Base-by-base conservation (phyloP, 1,284 basidiomycete genomes). In the Rugosomyces carneus region DNA sequence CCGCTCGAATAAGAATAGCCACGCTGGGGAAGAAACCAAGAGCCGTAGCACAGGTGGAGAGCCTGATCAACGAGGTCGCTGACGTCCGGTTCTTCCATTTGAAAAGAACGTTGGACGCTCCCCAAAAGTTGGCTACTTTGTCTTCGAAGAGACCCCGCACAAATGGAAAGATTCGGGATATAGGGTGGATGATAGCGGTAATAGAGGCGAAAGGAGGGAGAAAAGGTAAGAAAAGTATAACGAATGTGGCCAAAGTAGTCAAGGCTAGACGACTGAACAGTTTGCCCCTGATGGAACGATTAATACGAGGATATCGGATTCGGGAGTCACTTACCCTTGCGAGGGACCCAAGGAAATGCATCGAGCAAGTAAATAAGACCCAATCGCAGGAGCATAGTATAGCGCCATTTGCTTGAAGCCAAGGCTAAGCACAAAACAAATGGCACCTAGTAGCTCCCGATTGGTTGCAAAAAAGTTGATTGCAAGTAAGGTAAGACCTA, bases 121-220 rank as follows among this genome's bases (percentile, higher is more conserved):
- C 96, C 89, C 93, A 97, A 58, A 95, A 89, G 61, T 96, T 97
- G 37, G 93, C 89, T 18, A 97, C 93, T 62, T 96, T 96, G 70
- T 96, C 93, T 63, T 97, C 93, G 57, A 96, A 96, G 4, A 97
- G 72, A 6, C 93, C 93, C 35, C 91, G 82, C 3, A 79, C 75
- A 60, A 97, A 89, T 0, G 93, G 93, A 62, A 97, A 96, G 53
- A 96, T 91, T 11, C 93, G 83, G 19, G 72, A 72, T 37, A 93
- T 69, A 2, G 89, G 80, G 52, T 84, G 78, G n/a, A 73, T 50
- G 45, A 88, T 69, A 32, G 64, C 57, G 13, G 67, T 65, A 13
- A 70, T 60, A 15, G 75, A 73, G 11, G 72, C 70, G 44, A 82
- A 73, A 3, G 75, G 81, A 26, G 78, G 75, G 10, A 90, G 70